Conservation (phyloP, 768 basidiomycete species). For the Leccinum broughii region DNA sequence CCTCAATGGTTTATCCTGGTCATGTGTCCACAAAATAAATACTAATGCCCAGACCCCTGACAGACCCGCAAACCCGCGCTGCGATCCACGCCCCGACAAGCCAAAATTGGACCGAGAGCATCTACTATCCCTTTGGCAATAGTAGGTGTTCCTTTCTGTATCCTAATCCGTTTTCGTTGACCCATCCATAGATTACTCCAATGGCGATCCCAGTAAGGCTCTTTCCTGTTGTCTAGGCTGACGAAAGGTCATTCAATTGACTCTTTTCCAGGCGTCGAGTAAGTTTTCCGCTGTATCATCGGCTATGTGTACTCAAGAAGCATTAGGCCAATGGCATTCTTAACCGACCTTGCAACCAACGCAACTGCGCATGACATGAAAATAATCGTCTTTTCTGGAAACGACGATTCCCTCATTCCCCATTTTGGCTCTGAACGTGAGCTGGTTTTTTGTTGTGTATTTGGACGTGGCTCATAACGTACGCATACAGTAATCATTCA, state of each 20-base stretch:
- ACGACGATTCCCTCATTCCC: conserved; percentile 65
- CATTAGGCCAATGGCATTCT: conserved; percentile 59
- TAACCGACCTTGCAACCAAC: conserved; percentile 67
- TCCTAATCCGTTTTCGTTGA: neutral
- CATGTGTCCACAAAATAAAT: neutral
- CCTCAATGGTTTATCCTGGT: conserved; percentile 53
- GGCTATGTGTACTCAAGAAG: conserved; percentile 11
- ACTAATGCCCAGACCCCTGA: neutral
- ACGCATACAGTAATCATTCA: conserved; percentile 53
- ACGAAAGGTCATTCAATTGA: neutral
- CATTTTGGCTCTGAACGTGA: conserved; percentile 65
- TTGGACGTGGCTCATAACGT: conserved; percentile 6
- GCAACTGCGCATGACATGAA: conserved; percentile 50
- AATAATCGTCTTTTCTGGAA: conserved; percentile 65
- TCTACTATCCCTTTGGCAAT: conserved; percentile 39
- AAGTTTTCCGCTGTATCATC: conserved; percentile 10
- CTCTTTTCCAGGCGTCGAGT: conserved; percentile 34
- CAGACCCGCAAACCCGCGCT: conserved; percentile 54
- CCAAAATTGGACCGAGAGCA: conserved; percentile 41
- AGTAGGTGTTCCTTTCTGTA: conserved; percentile 17
- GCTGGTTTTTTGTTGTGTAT: conserved; percentile 8
- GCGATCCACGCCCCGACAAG: conserved; percentile 72
- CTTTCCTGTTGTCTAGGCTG: neutral
- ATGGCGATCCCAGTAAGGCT: conserved; percentile 35
- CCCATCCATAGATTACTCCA: conserved; percentile 18